phyloP scores from a whole-genome alignment of 2,329 filamentous ascomycete species.

The Aureobasidium melanogenum region DNA sequence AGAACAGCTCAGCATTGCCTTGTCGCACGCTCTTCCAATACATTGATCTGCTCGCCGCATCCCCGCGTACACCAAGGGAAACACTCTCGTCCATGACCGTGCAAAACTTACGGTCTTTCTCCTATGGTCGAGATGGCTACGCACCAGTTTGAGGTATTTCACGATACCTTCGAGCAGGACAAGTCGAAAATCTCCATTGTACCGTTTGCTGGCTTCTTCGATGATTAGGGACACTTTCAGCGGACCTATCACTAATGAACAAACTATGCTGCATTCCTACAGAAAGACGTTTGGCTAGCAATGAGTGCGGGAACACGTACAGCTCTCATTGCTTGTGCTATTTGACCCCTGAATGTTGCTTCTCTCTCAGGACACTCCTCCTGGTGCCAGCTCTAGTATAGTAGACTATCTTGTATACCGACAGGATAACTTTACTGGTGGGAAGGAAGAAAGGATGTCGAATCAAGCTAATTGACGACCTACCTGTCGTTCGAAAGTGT shows the following conservation, averaged over 20 bases:
- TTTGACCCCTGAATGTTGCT: too few species aligned
- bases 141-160: not conserved
- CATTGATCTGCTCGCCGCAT: too few species aligned
- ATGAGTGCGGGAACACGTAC: too few species aligned
- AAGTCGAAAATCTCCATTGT: not conserved
- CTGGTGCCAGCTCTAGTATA: not conserved
- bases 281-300: too few species aligned
- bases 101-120: not conserved
- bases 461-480: not conserved
- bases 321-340: too few species aligned
- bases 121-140: not conserved
- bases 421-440: not conserved
- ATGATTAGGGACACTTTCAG: too few species aligned
- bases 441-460: not conserved
- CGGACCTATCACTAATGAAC: too few species aligned
- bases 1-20: not conserved
- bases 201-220: too few species aligned
- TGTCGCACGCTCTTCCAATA: too few species aligned
- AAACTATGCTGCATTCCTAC: too few species aligned
- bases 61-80: not conserved
- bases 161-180: not conserved
- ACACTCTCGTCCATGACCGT: not conserved
- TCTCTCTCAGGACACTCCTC: too few species aligned
- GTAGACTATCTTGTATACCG: not conserved
- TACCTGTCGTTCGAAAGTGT: not conserved